Evolutionary conservation across 2,329 filamentous ascomycete species (phyloP), one percentile per base, ranked within the genome.

Genomic region (Cytospora schulzeri): DNA sequence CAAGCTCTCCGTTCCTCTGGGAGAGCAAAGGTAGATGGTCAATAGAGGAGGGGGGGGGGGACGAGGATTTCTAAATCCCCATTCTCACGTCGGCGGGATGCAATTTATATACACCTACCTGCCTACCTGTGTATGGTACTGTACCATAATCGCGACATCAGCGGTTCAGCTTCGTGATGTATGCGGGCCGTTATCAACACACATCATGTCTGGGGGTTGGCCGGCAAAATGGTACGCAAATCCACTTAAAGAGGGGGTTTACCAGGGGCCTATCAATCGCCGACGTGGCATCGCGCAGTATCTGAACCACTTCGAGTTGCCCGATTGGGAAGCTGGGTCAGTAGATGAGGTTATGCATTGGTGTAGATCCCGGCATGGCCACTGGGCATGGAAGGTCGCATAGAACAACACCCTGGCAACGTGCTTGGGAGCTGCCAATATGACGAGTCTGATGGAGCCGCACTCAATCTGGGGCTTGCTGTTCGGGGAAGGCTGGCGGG

Each of bases 241-340:
- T 24, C 45, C 45, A 48, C 45, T 48, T 48, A 22, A 48, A 48
- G 45, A 24, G 22, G 45, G 45, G 45, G 45, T 12, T 24, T 24
- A 9, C 4, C 45, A 8, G 14, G 45, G 45, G 45, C n/a, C 19
- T 48, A 9, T 1, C 45, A 12, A 24, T 14, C 41, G n/a, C 57
- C 28, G 57, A 51, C 57, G 57, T 59, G 45, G 17, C 57, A 59
- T 59, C 57, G 57, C 45, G 57, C 57, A 26, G 31, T 12, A 6
- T 12, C 41, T 3, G 38, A 14, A n/a, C 29, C 41, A 8, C 24
- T 17, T 17, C 45, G 22, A 59, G 57, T 48, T 59, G 57, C 57
- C 57, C 57, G 29, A 59, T 59, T 28, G 19, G 33, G 57, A 33
- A 59, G 57, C 45, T 59, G 38, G 31, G 19, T 28, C 28, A 24